phyloP scores from a whole-genome alignment of 2,329 filamentous ascomycete species.

The Rosellinia necatrix region DNA sequence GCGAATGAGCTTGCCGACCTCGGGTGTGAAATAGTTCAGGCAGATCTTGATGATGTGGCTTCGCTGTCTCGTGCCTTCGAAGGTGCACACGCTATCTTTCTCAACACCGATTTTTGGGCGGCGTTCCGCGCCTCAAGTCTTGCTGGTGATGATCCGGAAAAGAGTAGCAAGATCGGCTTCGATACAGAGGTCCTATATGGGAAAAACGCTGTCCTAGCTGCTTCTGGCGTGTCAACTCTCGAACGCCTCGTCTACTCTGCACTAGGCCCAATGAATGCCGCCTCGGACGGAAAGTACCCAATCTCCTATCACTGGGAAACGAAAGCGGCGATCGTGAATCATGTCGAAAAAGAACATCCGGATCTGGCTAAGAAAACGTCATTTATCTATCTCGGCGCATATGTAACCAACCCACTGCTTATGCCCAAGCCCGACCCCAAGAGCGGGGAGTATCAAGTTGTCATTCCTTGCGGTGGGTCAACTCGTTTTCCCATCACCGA shows the following conservation, averaged over 20 bases:
- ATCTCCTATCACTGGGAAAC: constrained; percentile 40
- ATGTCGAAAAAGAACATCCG: constrained; percentile 34
- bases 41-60: constrained; percentile 20
- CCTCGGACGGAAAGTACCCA: constrained; percentile 33
- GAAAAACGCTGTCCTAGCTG: constrained; percentile 38
- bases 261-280: constrained; percentile 28
- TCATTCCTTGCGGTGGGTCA: constrained; percentile 35
- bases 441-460: constrained; percentile 40
- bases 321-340: constrained; percentile 38
- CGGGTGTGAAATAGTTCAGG: constrained; percentile 28
- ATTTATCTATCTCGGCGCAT: constrained; percentile 41
- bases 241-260: constrained; percentile 37
- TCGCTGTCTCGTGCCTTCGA: constrained; percentile 27
- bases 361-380: constrained; percentile 40
- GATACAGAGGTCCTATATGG: constrained; percentile 29
- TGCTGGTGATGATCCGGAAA: constrained; percentile 14
- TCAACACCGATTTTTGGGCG: constrained; percentile 31
- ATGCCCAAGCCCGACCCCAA: constrained; percentile 36
- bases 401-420: constrained; percentile 40
- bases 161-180: constrained; percentile 12
- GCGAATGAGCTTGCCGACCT: constrained; percentile 18
- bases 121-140: constrained; percentile 9
- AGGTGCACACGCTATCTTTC: constrained; percentile 31
- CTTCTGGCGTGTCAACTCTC: constrained; percentile 36
- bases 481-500: constrained; percentile 48